A percentile compares a stretch with the other conserved stretches of the same genome.
phyloP scores from a whole-genome alignment of 2,329 filamentous ascomycete genomes.

The Pseudocercospora fijiensis region DNA sequence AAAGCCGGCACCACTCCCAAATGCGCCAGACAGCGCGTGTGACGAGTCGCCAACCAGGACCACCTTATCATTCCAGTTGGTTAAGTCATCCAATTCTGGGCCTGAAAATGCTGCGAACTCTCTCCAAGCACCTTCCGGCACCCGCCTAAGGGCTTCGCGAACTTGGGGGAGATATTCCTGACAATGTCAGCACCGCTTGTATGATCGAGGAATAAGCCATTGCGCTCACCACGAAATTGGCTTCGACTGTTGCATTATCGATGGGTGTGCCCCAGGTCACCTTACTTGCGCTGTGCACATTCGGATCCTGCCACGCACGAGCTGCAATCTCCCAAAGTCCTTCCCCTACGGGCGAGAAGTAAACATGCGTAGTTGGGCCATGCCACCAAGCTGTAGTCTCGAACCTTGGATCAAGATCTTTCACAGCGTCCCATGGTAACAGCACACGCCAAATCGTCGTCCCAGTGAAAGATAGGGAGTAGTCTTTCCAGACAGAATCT shows the following conservation, averaged over 20 bases:
- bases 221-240: conserved; percentile 37
- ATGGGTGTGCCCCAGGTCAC: conserved; percentile 44
- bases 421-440: conserved; percentile 38
- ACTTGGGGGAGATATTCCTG: conserved; percentile 47
- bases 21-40: conserved; percentile 42
- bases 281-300: conserved; percentile 17
- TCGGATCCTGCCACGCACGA: conserved; percentile 22
- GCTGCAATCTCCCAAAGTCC: conserved; percentile 24
- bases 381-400: conserved; percentile 48
- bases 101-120: conserved; percentile 53
- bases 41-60: conserved; percentile 57
- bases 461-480: conserved; percentile 50
- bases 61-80: conserved; percentile 45
- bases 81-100: conserved; percentile 44
- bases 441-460: conserved; percentile 52
- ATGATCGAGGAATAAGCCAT: no score
- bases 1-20: conserved; percentile 50
- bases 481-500: conserved; percentile 44
- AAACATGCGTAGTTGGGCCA: conserved; percentile 45
- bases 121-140: conserved; percentile 45
- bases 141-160: conserved; percentile 41
- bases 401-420: conserved; percentile 38
- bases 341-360: conserved; percentile 44
- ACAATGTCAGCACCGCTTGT: conserved; percentile 26
- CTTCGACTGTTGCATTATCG: conserved; percentile 40